Evolutionary conservation across 140 eudicot genomes (phyloP).

Genomic region (Bidens hawaiensis): DNA sequence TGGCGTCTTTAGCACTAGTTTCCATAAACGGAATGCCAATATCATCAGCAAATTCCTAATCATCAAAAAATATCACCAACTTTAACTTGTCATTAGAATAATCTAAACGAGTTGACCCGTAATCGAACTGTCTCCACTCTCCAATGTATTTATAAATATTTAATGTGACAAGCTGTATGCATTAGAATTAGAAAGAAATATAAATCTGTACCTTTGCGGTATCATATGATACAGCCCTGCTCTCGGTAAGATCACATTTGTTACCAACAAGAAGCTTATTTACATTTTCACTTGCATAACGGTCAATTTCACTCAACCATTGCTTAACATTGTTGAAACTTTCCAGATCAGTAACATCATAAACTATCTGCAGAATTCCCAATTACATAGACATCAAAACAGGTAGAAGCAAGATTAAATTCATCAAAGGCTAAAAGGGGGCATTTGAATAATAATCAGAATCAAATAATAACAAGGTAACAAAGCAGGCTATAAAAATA

Average conservation of each 20-base stretch:
- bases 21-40: constrained; percentile 82
- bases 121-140: neutral
- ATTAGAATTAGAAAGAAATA: neutral
- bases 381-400: neutral
- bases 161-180: neutral
- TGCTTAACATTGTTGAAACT: constrained; percentile 83
- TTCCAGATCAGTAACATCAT: constrained; percentile 70
- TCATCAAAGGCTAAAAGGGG: neutral
- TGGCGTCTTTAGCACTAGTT: constrained; percentile 81
- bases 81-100: neutral
- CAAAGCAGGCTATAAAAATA: neutral
- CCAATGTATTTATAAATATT: neutral
- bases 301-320: constrained; percentile 84
- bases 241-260: constrained; percentile 60
- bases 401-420: neutral
- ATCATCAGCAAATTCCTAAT: constrained; percentile 73
- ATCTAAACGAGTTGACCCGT: neutral
- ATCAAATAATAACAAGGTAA: neutral
- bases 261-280: constrained; percentile 79
- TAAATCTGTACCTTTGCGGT: constrained; percentile 54
- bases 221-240: constrained; percentile 69
- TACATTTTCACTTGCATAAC: constrained; percentile 77
- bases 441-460: neutral
- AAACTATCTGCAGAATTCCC: constrained; percentile 48
- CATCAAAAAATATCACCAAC: constrained; percentile 1